phyloP scores from a whole-genome alignment of 163 green algal genomes.

The Smithsoniella earleae region DNA sequence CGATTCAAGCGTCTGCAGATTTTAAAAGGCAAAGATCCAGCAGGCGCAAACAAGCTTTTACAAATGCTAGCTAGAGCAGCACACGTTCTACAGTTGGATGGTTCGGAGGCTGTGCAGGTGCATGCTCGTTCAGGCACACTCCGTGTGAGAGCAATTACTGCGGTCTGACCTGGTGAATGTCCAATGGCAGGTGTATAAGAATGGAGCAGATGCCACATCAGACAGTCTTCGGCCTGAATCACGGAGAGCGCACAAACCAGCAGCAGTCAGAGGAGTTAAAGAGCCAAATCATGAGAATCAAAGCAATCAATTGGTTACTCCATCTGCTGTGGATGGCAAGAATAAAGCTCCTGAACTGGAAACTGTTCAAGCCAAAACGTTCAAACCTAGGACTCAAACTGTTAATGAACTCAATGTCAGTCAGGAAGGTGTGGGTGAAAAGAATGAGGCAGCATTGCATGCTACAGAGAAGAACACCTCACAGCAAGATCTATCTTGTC shows the following conservation, averaged over 20 bases:
- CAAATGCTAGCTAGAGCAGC: constrained; percentile 20
- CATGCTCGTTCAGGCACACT: neutral
- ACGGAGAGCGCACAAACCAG: neutral
- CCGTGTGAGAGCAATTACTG: neutral
- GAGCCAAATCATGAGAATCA: no score
- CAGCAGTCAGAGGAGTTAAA: neutral
- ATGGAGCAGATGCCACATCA: neutral
- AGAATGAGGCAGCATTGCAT: no score
- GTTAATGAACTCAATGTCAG: no score
- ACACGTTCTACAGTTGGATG: constrained; percentile 16
- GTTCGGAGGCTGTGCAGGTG: constrained; percentile 16
- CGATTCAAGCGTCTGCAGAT: no score
- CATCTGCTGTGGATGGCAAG: no score
- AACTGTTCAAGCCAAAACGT: no score
- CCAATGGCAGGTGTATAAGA: neutral
- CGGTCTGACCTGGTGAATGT: neutral
- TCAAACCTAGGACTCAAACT: no score
- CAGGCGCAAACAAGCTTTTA: constrained; percentile 20
- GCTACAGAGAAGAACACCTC: no score
- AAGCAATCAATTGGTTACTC: no score
- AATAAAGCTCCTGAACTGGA: no score
- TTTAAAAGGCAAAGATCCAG: neutral
- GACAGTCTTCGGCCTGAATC: constrained; percentile 1
- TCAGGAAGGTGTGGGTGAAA: no score
- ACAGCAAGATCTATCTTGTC: no score